These are phyloP conservation scores for Emmonsiellopsis sp. DNA, from an alignment of 2,329 filamentous ascomycete genomes.

Conservation along the genomic window DNA sequence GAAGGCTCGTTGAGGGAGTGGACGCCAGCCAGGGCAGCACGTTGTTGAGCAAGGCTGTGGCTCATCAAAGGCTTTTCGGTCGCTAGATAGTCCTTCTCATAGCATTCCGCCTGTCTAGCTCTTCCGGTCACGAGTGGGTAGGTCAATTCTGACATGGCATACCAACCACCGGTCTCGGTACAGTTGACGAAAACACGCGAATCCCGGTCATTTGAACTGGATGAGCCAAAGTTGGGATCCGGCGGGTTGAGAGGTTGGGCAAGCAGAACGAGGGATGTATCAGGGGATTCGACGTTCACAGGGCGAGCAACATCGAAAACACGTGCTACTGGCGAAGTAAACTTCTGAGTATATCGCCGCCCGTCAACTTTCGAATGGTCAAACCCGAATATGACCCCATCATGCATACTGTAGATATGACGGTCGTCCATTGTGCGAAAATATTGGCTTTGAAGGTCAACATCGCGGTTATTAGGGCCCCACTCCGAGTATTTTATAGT, in stretches of 20 bases:
- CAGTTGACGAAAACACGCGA: conserved; percentile 75
- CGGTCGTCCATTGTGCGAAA: conserved; percentile 69
- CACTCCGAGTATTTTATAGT: conserved; percentile 91
- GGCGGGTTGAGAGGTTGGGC: conserved; percentile 68
- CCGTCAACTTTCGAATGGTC: conserved; percentile 52
- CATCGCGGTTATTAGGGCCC: conserved; percentile 84
- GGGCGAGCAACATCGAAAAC: conserved; percentile 84
- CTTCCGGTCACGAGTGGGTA: conserved; percentile 78
- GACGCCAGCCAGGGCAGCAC: conserved; percentile 59
- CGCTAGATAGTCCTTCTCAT: conserved; percentile 41
- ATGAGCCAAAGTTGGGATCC: conserved; percentile 30
- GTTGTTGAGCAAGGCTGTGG: conserved; percentile 39
- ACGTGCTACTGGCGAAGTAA: conserved; percentile 69
- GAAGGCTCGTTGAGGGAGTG: conserved; percentile 50
- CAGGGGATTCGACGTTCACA: conserved; percentile 53
- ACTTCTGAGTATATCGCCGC: conserved; percentile 57
- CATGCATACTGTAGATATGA: conserved; percentile 79
- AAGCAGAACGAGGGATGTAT: conserved; percentile 71
- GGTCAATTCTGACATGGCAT: conserved; percentile 74
- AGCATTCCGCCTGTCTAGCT: conserved; percentile 48
- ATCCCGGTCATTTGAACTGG: conserved; percentile 41
- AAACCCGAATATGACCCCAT: conserved; percentile 74
- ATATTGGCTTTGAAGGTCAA: conserved; percentile 78
- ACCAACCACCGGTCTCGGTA: conserved; percentile 83
- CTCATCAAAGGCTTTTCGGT: conserved; percentile 29